Evolutionary conservation across 768 basidiomycete species (phyloP), one percentile per base, ranked within the genome.

Genomic region (Termitomyces titanicus): DNA sequence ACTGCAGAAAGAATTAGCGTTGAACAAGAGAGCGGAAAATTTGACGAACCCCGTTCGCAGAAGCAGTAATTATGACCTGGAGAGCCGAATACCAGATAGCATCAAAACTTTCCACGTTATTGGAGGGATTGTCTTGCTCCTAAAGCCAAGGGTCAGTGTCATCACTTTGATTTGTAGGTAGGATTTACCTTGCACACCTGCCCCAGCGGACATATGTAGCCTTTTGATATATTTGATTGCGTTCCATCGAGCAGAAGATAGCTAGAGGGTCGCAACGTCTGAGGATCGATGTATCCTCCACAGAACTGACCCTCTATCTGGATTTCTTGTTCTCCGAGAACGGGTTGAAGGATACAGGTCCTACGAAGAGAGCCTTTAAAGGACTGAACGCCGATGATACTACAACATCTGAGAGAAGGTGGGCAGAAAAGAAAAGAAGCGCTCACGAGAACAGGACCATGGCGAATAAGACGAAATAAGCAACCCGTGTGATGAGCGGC

Each of bases 351-450:
- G 45, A 78, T 73, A 62, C 89, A 91, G 1, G 76, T 78, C 8
- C 89, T 80, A 17, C 85, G 77, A 39, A 90, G 75, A 1, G 92
- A 94, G 1, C 93, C 94, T 54, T 87, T 84, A 76, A 99, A 99
- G 0, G 91, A 83, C 62, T 98, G 93, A 1, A 97, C 82, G n/a
- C 96, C 95, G 54, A 97, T 89, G 64, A 98, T 89, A 3, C 92
- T 90, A 2, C 31, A 2, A 25, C 11, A 37, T 46, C 39, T n/a
- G 31, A 38, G 45, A 33, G 35, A 38, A 20, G 25, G 25, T 9
- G 22, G 50, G 38, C 20, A 53, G 57, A 47, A 47, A 33, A 3
- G 35, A 54, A 22, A 22, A 33, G 47, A 31, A 9, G 74, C 43
- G 27, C 87, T 63, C 55, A 92, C 89, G 91, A 92, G 70, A 98